Conservation (phyloP, 164 flowering plant genomes). For the Vitis rupestris region DNA sequence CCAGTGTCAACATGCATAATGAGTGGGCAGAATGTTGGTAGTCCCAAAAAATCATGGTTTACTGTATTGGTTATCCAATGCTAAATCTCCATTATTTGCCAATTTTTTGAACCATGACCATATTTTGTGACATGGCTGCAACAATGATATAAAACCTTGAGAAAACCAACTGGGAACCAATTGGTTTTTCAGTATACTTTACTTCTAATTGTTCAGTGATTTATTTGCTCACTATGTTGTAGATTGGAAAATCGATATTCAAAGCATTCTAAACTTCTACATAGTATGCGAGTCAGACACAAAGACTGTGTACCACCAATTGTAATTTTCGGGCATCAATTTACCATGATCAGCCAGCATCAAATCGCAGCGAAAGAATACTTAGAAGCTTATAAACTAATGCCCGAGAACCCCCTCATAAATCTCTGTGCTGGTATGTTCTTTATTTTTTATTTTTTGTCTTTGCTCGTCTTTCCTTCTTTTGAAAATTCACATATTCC, state of each 20-base stretch:
- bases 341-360: constrained; percentile 60
- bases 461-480: neutral
- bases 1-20: too few relatives aligned
- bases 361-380: constrained; percentile 89
- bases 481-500: neutral
- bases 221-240: neutral
- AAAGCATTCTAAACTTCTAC: constrained; percentile 66
- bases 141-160: too few relatives aligned
- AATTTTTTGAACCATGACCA: too few relatives aligned
- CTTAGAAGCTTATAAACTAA: constrained; percentile 71
- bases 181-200: neutral
- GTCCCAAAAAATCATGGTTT: neutral
- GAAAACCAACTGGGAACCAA: too few relatives aligned
- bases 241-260: constrained; percentile 49
- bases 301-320: constrained; percentile 68
- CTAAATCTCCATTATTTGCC: neutral
- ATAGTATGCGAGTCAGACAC: constrained; percentile 42
- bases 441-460: neutral
- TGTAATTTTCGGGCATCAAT: constrained; percentile 73
- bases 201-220: neutral
- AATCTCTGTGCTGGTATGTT: constrained; percentile 81
- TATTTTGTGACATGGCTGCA: too few relatives aligned
- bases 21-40: too few relatives aligned
- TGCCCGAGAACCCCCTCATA: constrained; percentile 81
- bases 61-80: neutral